phyloP scores from a whole-genome alignment of 495 filamentous ascomycete species.

The Penicillium maclennaniae region DNA sequence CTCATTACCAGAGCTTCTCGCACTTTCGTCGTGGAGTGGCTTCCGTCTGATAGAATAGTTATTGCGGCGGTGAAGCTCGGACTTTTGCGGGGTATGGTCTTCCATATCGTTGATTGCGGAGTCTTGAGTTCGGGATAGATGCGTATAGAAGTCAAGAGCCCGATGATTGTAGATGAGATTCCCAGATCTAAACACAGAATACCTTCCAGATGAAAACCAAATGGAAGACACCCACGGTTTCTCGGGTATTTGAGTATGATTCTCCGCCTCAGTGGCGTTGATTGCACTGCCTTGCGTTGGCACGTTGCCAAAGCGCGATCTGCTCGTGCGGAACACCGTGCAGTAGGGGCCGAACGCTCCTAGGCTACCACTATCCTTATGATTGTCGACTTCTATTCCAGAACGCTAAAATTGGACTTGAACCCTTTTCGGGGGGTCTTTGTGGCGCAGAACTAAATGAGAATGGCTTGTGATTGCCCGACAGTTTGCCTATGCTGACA shows the following conservation, averaged over 20 bases:
- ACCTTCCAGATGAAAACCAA: not conserved
- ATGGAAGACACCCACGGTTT: not conserved
- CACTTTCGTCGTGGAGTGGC: not conserved
- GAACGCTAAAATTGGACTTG: not conserved
- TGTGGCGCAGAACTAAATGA: no score
- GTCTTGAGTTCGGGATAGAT: not conserved
- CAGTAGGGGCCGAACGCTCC: not conserved
- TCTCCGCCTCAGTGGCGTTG: not conserved
- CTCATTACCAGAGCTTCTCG: not conserved
- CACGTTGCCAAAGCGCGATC: not conserved
- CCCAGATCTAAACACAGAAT: not conserved
- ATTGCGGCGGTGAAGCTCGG: not conserved
- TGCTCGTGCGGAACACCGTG: not conserved
- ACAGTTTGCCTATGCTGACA: no score
- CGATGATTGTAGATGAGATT: not conserved
- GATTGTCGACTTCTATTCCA: not conserved
- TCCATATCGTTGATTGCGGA: not conserved
- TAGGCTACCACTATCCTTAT: not conserved
- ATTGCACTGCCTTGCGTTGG: not conserved
- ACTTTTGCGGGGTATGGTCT: not conserved
- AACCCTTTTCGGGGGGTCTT: no score
- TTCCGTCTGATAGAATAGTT: not conserved
- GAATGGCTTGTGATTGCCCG: no score
- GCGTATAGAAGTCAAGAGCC: not conserved
- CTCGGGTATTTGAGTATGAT: not conserved